phyloP scores from a whole-genome alignment of 2,329 filamentous ascomycete genomes.

The Exophiala sp. region DNA sequence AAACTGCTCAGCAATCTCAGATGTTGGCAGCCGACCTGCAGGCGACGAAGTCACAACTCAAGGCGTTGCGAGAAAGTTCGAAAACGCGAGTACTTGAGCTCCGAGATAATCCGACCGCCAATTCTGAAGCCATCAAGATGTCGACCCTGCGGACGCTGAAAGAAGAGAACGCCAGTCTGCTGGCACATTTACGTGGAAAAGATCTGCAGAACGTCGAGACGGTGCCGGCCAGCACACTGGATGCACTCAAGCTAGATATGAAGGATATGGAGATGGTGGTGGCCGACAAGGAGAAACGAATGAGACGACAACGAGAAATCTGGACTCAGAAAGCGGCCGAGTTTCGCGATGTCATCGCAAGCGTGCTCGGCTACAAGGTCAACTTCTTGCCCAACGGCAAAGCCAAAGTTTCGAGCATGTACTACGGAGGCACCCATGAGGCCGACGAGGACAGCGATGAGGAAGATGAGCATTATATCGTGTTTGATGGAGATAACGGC shows the following conservation, averaged over 20 bases:
- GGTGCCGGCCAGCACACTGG: constrained; percentile 73
- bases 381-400: constrained; percentile 97
- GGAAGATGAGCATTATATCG: constrained; percentile 56
- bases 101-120: constrained; percentile 85
- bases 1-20: constrained; percentile 65
- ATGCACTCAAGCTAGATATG: constrained; percentile 71
- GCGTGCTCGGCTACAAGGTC: constrained; percentile 87
- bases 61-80: constrained; percentile 61
- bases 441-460: constrained; percentile 36
- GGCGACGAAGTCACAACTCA: constrained; percentile 69
- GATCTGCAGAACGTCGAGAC: constrained; percentile 51
- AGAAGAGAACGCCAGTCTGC: constrained; percentile 78
- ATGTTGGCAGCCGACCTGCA: constrained; percentile 73
- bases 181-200: constrained; percentile 63
- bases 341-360: constrained; percentile 92
- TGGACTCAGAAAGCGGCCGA: constrained; percentile 88
- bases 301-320: constrained; percentile 82
- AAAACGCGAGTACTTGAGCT: constrained; percentile 81
- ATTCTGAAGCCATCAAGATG: constrained; percentile 79
- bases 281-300: constrained; percentile 71
- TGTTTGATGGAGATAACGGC: constrained; percentile 89
- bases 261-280: constrained; percentile 67
- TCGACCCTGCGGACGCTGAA: constrained; percentile 72
- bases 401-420: constrained; percentile 84
- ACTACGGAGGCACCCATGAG: constrained; percentile 72